Conservation (phyloP, 1,139 yeast genomes). For the Scheffersomyces lignicola region DNA sequence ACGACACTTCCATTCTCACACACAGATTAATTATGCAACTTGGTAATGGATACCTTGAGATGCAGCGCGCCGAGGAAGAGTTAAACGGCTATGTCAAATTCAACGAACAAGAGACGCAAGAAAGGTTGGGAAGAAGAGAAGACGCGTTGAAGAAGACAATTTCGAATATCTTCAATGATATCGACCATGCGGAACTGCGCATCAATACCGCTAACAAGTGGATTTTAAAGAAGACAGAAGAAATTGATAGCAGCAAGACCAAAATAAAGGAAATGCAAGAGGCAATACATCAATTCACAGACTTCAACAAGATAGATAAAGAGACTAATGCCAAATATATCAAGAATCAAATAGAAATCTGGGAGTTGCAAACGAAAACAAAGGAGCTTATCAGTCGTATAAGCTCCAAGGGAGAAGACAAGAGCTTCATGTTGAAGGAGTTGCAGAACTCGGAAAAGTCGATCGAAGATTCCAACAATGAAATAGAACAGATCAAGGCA, state of each 20-base stretch:
- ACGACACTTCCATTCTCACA: slow-evolving; percentile 29
- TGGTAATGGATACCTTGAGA: slow-evolving; percentile 29
- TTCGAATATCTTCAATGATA: slow-evolving; percentile 30
- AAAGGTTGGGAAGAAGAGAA: slow-evolving; percentile 31
- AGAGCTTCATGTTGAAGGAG: slow-evolving; percentile 65
- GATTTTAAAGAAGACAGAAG: slow-evolving; percentile 34
- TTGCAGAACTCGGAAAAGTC: slow-evolving; percentile 59
- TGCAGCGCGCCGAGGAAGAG: slow-evolving; percentile 29
- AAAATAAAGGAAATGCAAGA: slow-evolving; percentile 21
- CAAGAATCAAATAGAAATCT: slow-evolving; percentile 34
- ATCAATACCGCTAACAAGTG: slow-evolving; percentile 43
- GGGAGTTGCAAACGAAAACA: slow-evolving; percentile 41
- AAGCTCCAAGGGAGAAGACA: slow-evolving; percentile 49
- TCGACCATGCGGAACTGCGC: slow-evolving; percentile 40
- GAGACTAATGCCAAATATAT: slow-evolving; percentile 18
- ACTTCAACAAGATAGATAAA: slow-evolving; percentile 16
- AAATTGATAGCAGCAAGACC: slow-evolving; percentile 23
- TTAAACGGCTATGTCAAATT: slow-evolving; percentile 21
- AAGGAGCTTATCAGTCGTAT: slow-evolving; percentile 35
- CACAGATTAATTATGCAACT: slow-evolving; percentile 39
- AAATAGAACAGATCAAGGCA: slow-evolving; percentile 33
- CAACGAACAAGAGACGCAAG: slow-evolving; percentile 24
- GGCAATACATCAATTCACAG: slow-evolving; percentile 19
- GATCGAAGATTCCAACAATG: slow-evolving; percentile 49
- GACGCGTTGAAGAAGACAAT: slow-evolving; percentile 29